Evolutionary conservation across 2,329 filamentous ascomycete species (phyloP), one percentile per base, ranked within the genome.

Genomic region (Acrocalymma vagum): DNA sequence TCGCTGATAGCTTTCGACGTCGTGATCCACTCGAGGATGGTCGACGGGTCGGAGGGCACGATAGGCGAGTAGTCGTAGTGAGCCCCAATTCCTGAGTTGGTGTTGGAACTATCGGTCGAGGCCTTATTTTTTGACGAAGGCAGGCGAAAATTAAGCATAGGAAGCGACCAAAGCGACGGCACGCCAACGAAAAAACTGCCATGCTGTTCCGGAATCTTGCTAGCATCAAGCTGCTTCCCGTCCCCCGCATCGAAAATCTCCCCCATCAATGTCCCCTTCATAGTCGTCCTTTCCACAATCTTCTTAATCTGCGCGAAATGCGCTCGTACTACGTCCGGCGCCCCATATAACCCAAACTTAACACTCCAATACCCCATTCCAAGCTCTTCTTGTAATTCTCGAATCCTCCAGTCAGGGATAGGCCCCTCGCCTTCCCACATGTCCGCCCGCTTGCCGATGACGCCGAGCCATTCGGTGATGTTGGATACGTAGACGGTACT

Each of bases 401-500:
- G 66, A 4, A 76, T 38, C 9, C 71, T 62, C 70, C 72, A 77
- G 33, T 75, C 71, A 0, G 75, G 75, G 10, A 78, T 75, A 0
- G 74, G 66, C 0, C 71, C 73, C 4, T 71, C 58, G 16, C 72
- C 68, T 8, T 66, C 56, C 74, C 74, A 78, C 38, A 71, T 70
- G 7, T 76, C 72, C 36, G 71, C 69, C 5, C 74, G 66, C 31
- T 67, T 63, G 5, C 71, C 74, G 32, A 70, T 60, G 56, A 78
- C 72, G 13, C 71, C 69, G 2, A 74, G 60, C 67, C 71, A 74
- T 51, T 78, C 75, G n/a, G 72, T 69, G 15, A 78, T 53, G 31
- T 74, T 74, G 39, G 71, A 73, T 9, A 76, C 71, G 47, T 76
- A 77, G 17, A 75, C 69, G 13, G 71, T 69, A 27, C 67, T 71